Conservation (phyloP, 1,284 basidiomycete species). For the Neotropicomus parvogracilis region DNA sequence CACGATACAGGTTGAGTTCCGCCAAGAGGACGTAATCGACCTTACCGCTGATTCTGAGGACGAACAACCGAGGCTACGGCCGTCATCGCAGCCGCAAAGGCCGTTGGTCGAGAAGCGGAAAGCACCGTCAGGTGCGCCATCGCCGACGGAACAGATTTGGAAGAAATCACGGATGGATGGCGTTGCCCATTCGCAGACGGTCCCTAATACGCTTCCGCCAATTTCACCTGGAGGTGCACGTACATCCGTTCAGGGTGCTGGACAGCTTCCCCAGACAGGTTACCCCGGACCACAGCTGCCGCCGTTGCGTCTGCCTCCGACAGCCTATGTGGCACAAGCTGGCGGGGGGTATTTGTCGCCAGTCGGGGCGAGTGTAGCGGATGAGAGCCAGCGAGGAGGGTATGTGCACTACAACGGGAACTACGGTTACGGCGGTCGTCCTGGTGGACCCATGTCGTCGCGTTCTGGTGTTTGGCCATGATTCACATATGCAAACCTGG, state of each 20-base stretch:
- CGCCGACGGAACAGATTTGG: slow-evolving; percentile 64
- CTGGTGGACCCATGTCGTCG: slow-evolving; percentile 25
- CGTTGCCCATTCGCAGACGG: slow-evolving; percentile 12
- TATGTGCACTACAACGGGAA: slow-evolving; percentile 29
- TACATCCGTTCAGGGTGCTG: slow-evolving; percentile 13
- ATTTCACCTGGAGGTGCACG: slow-evolving; percentile 23
- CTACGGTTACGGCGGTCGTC: slow-evolving; percentile 23
- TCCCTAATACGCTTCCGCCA: slow-evolving; percentile 17
- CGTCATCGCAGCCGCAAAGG: slow-evolving; percentile 20
- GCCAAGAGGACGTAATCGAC: slow-evolving; percentile 62
- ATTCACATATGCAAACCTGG: slow-evolving; percentile 13
- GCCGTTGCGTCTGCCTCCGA: slow-evolving; percentile 28
- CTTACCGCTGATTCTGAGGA: slow-evolving; percentile 75
- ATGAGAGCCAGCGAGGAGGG: slow-evolving; percentile 21
- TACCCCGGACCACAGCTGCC: slow-evolving; percentile 29
- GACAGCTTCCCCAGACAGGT: slow-evolving; percentile 19
- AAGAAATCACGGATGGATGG: slow-evolving; percentile 62
- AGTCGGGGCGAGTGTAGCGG: slow-evolving; percentile 10
- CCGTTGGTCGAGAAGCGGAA: slow-evolving; percentile 52
- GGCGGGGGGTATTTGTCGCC: slow-evolving; percentile 29
- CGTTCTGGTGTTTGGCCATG: slow-evolving; percentile 32
- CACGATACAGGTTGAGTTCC: slow-evolving; percentile 16
- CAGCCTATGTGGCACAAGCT: slow-evolving; percentile 19
- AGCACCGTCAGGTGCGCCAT: slow-evolving; percentile 44
- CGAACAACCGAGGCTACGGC: slow-evolving; percentile 46